Percentiles rank a stretch among this genome's conserved stretches.
Evolutionary conservation across 805 yeast genomes (phyloP).

Genomic region (Lachancea thermotolerans): DNA sequence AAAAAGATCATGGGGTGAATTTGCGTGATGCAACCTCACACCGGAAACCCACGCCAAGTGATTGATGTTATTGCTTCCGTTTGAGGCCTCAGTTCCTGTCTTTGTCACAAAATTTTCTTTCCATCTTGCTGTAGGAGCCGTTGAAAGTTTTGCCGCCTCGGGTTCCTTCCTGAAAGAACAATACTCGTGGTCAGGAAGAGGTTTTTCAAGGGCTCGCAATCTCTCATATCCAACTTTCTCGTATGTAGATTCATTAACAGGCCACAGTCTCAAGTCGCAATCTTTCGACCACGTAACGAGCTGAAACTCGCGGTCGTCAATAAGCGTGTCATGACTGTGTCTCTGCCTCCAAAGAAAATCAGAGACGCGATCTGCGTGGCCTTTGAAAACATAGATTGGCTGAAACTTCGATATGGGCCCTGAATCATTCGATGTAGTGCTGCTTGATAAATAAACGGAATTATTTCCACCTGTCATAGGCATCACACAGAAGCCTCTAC

Average conservation of each 20-base stretch:
- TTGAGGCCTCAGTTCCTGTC: conserved; percentile 27
- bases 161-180: conserved; percentile 50
- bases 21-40: conserved; percentile 50
- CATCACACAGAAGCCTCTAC: conserved; percentile 80
- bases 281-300: conserved; percentile 93
- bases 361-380: conserved; percentile 77
- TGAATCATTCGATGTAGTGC: conserved; percentile 9
- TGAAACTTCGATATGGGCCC: conserved; percentile 35
- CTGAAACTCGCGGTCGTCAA: conserved; percentile 78
- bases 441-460: conserved; percentile 32
- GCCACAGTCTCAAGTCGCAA: conserved; percentile 79
- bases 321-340: conserved; percentile 36
- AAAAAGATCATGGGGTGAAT: conserved; percentile 33
- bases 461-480: conserved; percentile 82
- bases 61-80: conserved; percentile 39
- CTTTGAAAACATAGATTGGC: conserved; percentile 59
- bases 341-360: conserved; percentile 85
- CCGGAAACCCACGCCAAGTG: conserved; percentile 93
- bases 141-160: conserved; percentile 10
- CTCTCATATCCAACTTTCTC: conserved; percentile 39
- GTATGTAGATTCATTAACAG: conserved; percentile 44
- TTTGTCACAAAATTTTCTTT: conserved; percentile 37
- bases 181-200: conserved; percentile 39
- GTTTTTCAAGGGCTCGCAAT: conserved; percentile 32
- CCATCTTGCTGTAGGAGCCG: conserved; percentile 29